Conservation (phyloP, 192 early-diverging fungal genomes). For the Dispira parvispora region DNA sequence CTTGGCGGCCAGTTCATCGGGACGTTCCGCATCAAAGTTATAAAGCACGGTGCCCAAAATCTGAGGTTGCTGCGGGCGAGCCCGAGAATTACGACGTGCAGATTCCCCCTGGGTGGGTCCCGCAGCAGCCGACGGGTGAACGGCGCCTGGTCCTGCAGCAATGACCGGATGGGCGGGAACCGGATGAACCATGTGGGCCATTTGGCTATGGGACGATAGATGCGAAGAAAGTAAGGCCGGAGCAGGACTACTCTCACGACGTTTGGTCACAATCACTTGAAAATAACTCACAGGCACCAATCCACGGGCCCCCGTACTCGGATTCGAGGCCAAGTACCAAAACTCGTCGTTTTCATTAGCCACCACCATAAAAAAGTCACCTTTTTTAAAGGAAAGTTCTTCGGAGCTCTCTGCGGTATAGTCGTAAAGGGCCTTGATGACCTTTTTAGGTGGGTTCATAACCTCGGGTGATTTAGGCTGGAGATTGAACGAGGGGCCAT, state of each 20-base stretch:
- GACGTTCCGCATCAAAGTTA: constrained; percentile 51
- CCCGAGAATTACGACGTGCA: constrained; percentile 9
- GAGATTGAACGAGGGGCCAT: constrained; percentile 5
- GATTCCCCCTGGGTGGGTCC: neutral
- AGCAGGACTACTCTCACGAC: constrained; percentile 9
- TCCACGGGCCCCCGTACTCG: constrained; percentile 47
- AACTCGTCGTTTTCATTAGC: constrained; percentile 47
- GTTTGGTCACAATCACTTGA: constrained; percentile 44
- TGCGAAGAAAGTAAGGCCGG: neutral
- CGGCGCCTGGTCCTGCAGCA: neutral
- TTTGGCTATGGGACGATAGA: neutral
- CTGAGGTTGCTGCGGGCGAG: constrained; percentile 18
- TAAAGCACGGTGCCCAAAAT: constrained; percentile 57
- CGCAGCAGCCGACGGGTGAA: constrained; percentile 7
- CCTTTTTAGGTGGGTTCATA: constrained; percentile 38
- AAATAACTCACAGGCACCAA: constrained; percentile 55
- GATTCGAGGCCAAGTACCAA: constrained; percentile 64
- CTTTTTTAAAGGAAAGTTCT: constrained; percentile 55
- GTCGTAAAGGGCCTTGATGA: constrained; percentile 54
- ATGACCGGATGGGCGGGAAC: constrained; percentile 2
- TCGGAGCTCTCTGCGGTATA: constrained; percentile 36
- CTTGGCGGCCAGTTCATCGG: constrained; percentile 52
- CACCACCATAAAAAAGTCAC: constrained; percentile 63
- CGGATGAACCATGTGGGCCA: constrained; percentile 20
- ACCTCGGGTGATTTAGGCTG: constrained; percentile 10